phyloP scores from a whole-genome alignment of 73 alveolate species.

The Uronychia binucleata region DNA sequence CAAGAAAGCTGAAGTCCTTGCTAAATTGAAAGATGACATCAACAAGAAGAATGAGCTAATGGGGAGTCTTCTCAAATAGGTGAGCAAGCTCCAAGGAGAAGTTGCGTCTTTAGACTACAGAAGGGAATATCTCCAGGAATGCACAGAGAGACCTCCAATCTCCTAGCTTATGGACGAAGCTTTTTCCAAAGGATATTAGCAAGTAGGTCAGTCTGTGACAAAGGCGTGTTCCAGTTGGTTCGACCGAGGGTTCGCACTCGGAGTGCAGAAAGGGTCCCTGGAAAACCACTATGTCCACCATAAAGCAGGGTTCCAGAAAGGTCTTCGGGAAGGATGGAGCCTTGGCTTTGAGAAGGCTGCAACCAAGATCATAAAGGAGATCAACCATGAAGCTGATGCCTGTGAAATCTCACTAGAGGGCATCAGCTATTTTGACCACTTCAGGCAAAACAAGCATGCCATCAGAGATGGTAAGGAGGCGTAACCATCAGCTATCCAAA shows the following conservation, averaged over 20 bases:
- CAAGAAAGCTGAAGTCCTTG: no score
- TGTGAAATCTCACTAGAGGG: not conserved
- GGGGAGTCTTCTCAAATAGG: no score
- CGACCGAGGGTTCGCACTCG: not conserved
- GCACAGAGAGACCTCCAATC: no score
- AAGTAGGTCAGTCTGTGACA: not conserved
- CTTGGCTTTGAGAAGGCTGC: not conserved
- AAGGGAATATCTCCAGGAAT: no score
- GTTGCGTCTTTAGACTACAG: no score
- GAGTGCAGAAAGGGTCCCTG: not conserved
- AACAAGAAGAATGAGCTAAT: no score
- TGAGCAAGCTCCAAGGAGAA: no score
- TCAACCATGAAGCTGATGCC: not conserved
- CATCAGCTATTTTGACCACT: no score
- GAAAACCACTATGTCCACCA: not conserved
- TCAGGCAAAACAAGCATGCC: no score
- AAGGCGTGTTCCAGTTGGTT: not conserved
- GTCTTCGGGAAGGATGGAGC: not conserved
- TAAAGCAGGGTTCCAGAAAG: not conserved
- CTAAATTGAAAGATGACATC: no score
- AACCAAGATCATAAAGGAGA: not conserved
- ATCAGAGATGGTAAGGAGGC: not conserved
- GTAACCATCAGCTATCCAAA: not conserved
- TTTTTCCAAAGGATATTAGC: not conserved
- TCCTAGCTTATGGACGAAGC: not conserved